A percentile compares a stretch with the other conserved stretches of the same genome.
These are phyloP conservation scores for Akanthomyces dipterigenus DNA, from an alignment of 2,329 filamentous ascomycete species.

Conservation along the genomic window DNA sequence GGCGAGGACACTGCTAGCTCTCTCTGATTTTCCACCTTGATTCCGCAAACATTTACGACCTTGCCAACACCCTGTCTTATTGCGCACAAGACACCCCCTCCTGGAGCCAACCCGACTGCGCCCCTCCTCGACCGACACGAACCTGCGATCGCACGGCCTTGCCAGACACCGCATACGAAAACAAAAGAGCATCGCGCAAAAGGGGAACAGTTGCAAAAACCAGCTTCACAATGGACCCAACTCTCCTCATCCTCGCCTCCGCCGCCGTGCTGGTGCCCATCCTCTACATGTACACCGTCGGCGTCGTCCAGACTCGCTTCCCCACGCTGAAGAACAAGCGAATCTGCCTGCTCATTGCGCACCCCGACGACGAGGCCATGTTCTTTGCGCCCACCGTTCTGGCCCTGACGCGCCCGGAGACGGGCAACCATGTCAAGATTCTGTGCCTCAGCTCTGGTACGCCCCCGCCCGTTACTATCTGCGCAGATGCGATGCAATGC, in stretches of 20 bases:
- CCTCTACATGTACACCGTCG: conserved; percentile 46
- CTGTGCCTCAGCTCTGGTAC: conserved; percentile 81
- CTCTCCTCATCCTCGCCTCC: conserved; percentile 21
- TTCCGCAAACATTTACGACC: not conserved
- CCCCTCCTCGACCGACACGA: not conserved
- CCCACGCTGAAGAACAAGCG: conserved; percentile 72
- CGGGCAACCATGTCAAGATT: conserved; percentile 89
- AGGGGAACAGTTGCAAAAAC: not conserved
- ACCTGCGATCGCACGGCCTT: not conserved
- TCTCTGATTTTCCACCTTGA: not conserved
- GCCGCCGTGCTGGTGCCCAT: conserved; percentile 38
- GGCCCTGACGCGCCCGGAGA: conserved; percentile 70
- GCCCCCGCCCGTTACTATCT: conserved; percentile 6
- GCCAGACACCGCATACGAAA: not conserved
- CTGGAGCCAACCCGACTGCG: not conserved
- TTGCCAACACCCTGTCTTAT: not conserved
- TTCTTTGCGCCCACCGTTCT: conserved; percentile 91
- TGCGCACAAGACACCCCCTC: not conserved
- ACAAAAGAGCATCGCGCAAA: not conserved
- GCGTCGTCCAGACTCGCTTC: conserved; percentile 44
- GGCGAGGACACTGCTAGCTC: not conserved
- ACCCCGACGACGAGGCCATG: conserved; percentile 99
- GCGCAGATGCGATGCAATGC: too few relatives aligned
- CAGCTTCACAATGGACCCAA: conserved; percentile 6
- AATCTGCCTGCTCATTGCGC: conserved; percentile 87